Conservation (phyloP, 2,329 filamentous ascomycete species). For the Leptographium flavum region DNA sequence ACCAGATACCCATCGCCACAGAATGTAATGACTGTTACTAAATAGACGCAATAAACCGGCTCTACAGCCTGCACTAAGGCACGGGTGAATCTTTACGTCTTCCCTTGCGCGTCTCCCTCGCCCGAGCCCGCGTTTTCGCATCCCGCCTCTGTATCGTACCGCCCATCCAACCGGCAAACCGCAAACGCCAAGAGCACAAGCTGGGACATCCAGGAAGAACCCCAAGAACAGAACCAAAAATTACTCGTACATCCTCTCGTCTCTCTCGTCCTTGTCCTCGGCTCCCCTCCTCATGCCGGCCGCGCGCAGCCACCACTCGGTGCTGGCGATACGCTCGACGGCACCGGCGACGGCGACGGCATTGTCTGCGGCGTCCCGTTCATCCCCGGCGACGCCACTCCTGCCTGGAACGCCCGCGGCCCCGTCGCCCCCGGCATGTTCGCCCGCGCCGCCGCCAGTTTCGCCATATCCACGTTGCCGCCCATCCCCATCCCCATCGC, state of each 20-base stretch:
- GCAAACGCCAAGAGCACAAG: neutral
- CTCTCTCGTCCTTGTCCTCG: too few relatives aligned
- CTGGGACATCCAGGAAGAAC: neutral
- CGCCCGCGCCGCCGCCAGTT: conserved; percentile 21
- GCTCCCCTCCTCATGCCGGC: conserved; percentile 2
- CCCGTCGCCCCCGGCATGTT: conserved; percentile 21
- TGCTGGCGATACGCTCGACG: conserved; percentile 11
- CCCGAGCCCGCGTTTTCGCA: neutral
- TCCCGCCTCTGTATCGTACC: neutral
- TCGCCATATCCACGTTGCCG: conserved; percentile 19
- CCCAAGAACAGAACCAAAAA: neutral
- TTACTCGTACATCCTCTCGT: neutral
- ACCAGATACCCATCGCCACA: too few relatives aligned
- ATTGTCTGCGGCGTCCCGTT: conserved; percentile 18
- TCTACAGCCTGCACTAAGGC: too few relatives aligned
- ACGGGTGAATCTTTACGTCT: too few relatives aligned
- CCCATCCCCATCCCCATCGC: conserved; percentile 21
- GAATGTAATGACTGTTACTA: too few relatives aligned
- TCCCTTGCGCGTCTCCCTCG: neutral
- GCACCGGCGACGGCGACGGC: conserved; percentile 8
- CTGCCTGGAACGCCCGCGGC: conserved; percentile 19
- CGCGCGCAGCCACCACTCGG: conserved; percentile 6
- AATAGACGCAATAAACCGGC: neutral
- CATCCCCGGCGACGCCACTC: neutral
- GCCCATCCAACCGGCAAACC: neutral